A percentile compares a stretch with the other conserved stretches of the same genome.
Conservation (phyloP, 768 basidiomycete species). For the Fomitopsis pulvina region DNA sequence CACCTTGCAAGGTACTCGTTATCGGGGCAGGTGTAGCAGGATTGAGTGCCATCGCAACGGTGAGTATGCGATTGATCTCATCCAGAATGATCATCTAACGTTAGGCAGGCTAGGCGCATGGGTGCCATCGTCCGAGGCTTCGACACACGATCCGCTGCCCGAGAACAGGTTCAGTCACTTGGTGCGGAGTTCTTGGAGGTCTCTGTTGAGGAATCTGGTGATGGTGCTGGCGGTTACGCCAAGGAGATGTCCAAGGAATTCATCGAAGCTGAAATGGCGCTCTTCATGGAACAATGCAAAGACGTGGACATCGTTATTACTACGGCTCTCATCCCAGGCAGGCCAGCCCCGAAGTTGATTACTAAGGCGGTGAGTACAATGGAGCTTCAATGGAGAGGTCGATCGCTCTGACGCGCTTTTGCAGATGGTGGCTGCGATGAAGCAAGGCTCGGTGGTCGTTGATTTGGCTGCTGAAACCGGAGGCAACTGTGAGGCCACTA, state of each 20-base stretch:
- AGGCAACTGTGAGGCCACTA: slow-evolving; percentile 83
- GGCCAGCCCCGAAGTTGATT: slow-evolving; percentile 81
- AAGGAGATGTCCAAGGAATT: slow-evolving; percentile 91
- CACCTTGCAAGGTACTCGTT: slow-evolving; percentile 80
- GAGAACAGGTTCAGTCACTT: slow-evolving; percentile 85
- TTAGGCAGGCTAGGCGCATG: slow-evolving; percentile 60
- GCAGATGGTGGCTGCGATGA: slow-evolving; percentile 84
- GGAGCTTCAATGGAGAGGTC: too few relatives aligned
- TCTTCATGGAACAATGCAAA: slow-evolving; percentile 83
- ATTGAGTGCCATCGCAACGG: slow-evolving; percentile 82
- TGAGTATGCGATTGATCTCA: slow-evolving; percentile 23
- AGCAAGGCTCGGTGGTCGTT: slow-evolving; percentile 84
- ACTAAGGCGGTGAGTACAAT: slow-evolving; percentile 52
- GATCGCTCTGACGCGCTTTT: background rate
- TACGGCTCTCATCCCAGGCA: slow-evolving; percentile 82
- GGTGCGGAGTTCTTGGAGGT: slow-evolving; percentile 91
- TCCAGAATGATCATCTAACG: background rate
- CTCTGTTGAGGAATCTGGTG: slow-evolving; percentile 70
- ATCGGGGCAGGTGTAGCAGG: slow-evolving; percentile 90
- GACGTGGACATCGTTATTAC: slow-evolving; percentile 89
- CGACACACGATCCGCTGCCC: slow-evolving; percentile 78
- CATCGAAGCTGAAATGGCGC: slow-evolving; percentile 80
- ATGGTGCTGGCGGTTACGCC: slow-evolving; percentile 79
- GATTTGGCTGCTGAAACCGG: slow-evolving; percentile 85
- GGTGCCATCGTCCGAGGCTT: slow-evolving; percentile 88